A percentile compares a stretch with the other conserved stretches of the same genome.
These are phyloP conservation scores for Cryphonectria radicalis DNA, from an alignment of 2,329 filamentous ascomycete genomes.

Conservation along the genomic window DNA sequence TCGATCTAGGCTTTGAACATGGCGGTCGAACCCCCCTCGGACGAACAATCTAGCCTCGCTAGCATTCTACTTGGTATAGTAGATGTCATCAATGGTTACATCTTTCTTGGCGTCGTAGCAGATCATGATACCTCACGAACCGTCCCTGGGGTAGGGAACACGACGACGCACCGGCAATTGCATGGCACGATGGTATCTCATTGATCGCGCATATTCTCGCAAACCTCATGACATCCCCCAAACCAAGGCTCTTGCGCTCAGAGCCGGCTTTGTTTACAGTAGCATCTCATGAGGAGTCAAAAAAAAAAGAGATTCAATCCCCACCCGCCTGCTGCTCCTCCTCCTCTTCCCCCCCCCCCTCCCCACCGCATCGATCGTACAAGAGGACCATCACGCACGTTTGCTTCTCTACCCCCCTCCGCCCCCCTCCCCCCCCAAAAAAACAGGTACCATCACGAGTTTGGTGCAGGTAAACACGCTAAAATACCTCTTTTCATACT, in stretches of 20 bases:
- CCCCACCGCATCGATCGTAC: neutral
- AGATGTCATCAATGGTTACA: neutral
- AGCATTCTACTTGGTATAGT: neutral
- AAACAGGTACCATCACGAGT: neutral
- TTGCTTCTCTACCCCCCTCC: no score
- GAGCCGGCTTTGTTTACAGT: neutral
- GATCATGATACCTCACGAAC: neutral
- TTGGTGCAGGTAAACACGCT: neutral
- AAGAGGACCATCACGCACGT: neutral
- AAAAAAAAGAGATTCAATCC: neutral
- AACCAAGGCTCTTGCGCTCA: neutral
- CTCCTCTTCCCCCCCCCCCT: neutral
- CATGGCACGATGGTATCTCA: neutral
- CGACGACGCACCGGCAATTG: neutral
- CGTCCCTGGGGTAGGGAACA: neutral
- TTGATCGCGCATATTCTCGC: neutral
- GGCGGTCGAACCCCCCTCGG: neutral
- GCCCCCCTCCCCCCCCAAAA: no score
- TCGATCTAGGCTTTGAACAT: neutral
- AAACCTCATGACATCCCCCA: neutral
- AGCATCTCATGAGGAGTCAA: slow-evolving; percentile 11
- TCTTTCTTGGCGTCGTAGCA: neutral
- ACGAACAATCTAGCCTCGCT: neutral
- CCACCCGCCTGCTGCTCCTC: neutral
- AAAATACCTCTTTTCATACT: neutral